phyloP scores from a whole-genome alignment of 2,329 filamentous ascomycete genomes.

The Sporothrix pallida region DNA sequence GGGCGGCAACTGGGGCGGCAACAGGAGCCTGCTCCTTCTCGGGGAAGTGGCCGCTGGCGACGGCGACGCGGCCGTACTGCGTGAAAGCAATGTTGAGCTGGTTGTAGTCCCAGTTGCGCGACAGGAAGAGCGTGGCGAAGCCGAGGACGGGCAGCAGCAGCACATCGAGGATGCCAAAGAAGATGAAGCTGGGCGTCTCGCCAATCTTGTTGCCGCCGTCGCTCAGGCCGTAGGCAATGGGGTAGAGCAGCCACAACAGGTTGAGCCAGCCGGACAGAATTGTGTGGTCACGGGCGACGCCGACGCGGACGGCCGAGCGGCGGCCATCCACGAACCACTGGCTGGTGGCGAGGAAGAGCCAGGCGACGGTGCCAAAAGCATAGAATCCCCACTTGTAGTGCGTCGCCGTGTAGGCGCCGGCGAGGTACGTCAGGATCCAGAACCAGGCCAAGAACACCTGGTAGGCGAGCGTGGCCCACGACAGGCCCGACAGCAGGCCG shows the following conservation, averaged over 20 bases:
- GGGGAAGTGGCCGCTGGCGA: constrained; percentile 50
- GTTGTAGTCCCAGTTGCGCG: constrained; percentile 58
- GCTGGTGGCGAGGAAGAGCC: constrained; percentile 53
- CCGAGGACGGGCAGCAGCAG: constrained; percentile 54
- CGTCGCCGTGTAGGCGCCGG: constrained; percentile 54
- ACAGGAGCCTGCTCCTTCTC: constrained; percentile 50
- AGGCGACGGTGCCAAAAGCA: constrained; percentile 57
- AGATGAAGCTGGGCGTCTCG: constrained; percentile 54
- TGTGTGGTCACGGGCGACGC: constrained; percentile 53
- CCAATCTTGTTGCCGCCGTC: constrained; percentile 60
- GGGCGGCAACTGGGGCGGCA: constrained; percentile 36
- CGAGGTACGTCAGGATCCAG: constrained; percentile 59
- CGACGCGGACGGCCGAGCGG: constrained; percentile 50
- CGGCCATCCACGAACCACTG: constrained; percentile 52
- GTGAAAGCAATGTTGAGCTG: constrained; percentile 60
- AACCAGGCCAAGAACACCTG: constrained; percentile 57
- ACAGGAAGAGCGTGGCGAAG: constrained; percentile 51
- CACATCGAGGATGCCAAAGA: constrained; percentile 60
- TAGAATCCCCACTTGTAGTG: constrained; percentile 66
- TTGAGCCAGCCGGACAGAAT: constrained; percentile 56
- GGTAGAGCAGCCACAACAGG: constrained; percentile 60
- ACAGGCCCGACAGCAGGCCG: constrained; percentile 56
- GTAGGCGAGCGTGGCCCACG: constrained; percentile 62
- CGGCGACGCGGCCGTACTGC: constrained; percentile 58
- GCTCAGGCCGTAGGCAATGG: constrained; percentile 58